A percentile compares a stretch with the other conserved stretches of the same genome.
Evolutionary conservation across 257 asterid species (phyloP).

Genomic region (Leptodermis oblonga): DNA sequence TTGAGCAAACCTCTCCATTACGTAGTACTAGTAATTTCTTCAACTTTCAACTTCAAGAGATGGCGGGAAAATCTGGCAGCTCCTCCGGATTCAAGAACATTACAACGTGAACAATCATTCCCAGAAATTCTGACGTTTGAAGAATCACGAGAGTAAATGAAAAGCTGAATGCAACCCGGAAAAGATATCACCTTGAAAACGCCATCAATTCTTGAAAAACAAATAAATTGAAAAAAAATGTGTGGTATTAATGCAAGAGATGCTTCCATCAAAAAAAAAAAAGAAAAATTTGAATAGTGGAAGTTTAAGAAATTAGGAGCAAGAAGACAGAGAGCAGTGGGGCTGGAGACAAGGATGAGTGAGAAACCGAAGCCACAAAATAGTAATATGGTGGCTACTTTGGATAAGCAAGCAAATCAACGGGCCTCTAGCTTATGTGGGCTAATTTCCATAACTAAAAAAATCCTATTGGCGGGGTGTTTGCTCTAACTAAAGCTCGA

Average conservation of each 20-base stretch:
- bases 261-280: constrained; percentile 6
- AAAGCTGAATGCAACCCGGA: not conserved
- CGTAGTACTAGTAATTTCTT: no score
- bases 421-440: constrained; percentile 1
- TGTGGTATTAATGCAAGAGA: constrained; percentile 12
- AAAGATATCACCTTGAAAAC: constrained; percentile 1
- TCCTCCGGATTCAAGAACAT: not conserved
- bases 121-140: not conserved
- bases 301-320: not conserved
- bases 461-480: constrained; percentile 4
- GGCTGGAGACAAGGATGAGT: constrained; percentile 20
- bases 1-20: constrained; percentile 56
- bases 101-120: not conserved
- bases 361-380: constrained; percentile 56
- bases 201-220: not conserved
- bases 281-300: not conserved
- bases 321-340: constrained; percentile 32
- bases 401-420: constrained; percentile 33
- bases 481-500: not conserved
- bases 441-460: not conserved
- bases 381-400: constrained; percentile 4
- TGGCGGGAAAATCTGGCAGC: constrained; percentile 36
- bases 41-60: constrained; percentile 23
- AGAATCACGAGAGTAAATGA: constrained; percentile 3
- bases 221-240: not conserved